Conservation (phyloP, 2,329 filamentous ascomycete genomes). For the Capronia coronata region DNA sequence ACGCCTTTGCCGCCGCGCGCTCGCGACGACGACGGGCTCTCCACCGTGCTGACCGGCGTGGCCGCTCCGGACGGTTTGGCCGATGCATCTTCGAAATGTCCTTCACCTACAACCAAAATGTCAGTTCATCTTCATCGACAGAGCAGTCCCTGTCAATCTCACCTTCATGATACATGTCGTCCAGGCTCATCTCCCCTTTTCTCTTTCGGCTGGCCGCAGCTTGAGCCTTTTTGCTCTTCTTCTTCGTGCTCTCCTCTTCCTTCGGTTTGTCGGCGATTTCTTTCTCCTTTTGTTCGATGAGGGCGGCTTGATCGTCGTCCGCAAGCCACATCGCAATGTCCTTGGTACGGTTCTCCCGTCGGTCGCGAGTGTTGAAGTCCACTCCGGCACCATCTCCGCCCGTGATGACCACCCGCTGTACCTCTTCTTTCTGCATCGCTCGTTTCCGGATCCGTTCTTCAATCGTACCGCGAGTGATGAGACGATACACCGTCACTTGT, state of each 20-base stretch:
- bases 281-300: slow-evolving; percentile 87
- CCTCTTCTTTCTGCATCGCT: slow-evolving; percentile 95
- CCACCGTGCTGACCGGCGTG: slow-evolving; percentile 62
- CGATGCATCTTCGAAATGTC: slow-evolving; percentile 81
- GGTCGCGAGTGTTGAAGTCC: slow-evolving; percentile 88
- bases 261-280: slow-evolving; percentile 68
- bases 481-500: slow-evolving; percentile 93
- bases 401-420: slow-evolving; percentile 92
- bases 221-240: slow-evolving; percentile 52
- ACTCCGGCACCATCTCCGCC: slow-evolving; percentile 76
- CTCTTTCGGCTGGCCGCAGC: slow-evolving; percentile 42
- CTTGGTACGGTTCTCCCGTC: slow-evolving; percentile 86
- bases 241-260: slow-evolving; percentile 43
- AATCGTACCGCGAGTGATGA: slow-evolving; percentile 94
- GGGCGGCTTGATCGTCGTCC: slow-evolving; percentile 89
- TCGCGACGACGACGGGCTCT: no score
- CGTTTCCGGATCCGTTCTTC: slow-evolving; percentile 97
- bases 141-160: slow-evolving; percentile 37
- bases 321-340: slow-evolving; percentile 99
- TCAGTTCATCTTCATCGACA: slow-evolving; percentile 21
- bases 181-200: slow-evolving; percentile 60
- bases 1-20: slow-evolving; percentile 50
- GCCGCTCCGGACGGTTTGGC: slow-evolving; percentile 79
- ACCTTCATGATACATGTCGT: slow-evolving; percentile 99
- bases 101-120: slow-evolving; percentile 62